A percentile compares a stretch with the other conserved stretches of the same genome.
Conservation (phyloP, 495 filamentous ascomycete species). For the Trichocladium antarcticum region DNA sequence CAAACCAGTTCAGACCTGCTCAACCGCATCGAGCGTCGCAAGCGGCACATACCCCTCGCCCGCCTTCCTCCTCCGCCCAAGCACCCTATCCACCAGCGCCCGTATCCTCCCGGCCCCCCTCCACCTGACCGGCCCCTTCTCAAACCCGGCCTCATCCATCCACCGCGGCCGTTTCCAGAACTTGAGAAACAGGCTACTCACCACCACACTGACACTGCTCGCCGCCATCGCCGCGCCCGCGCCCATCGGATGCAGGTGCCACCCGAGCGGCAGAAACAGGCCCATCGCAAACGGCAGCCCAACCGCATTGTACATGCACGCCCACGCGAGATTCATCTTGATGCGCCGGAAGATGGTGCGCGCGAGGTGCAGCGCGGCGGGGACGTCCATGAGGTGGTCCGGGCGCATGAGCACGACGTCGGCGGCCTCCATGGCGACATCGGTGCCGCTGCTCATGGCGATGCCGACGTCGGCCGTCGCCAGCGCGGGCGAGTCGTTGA, state of each 20-base stretch:
- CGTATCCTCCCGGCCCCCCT: conserved; percentile 37
- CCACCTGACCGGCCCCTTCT: conserved; percentile 34
- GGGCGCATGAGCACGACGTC: conserved; percentile 92
- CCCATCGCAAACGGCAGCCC: conserved; percentile 97
- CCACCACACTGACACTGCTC: conserved; percentile 81
- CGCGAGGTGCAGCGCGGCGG: conserved; percentile 71
- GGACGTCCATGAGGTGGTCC: conserved; percentile 82
- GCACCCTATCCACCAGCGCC: conserved; percentile 25
- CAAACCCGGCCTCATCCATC: conserved; percentile 59
- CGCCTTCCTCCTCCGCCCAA: conserved; percentile 29
- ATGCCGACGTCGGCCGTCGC: conserved; percentile 90
- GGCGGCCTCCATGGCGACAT: conserved; percentile 96
- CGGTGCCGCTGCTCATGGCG: conserved; percentile 81
- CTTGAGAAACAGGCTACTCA: conserved; percentile 70
- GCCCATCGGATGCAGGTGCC: conserved; percentile 84
- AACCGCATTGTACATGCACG: conserved; percentile 83
- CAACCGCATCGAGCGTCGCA: conserved; percentile 33
- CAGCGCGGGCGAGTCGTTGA: conserved; percentile 95
- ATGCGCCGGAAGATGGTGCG: conserved; percentile 83
- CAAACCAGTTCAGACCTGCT: conserved; percentile 11
- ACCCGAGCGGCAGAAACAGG: conserved; percentile 76
- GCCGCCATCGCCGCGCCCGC: conserved; percentile 91
- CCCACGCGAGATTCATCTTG: conserved; percentile 86
- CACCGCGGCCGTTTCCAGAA: conserved; percentile 78
- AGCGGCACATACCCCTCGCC: conserved; percentile 51